These are phyloP conservation scores for Mortierella hygrophila DNA, from an alignment of 192 early-diverging fungal genomes.

Conservation along the genomic window DNA sequence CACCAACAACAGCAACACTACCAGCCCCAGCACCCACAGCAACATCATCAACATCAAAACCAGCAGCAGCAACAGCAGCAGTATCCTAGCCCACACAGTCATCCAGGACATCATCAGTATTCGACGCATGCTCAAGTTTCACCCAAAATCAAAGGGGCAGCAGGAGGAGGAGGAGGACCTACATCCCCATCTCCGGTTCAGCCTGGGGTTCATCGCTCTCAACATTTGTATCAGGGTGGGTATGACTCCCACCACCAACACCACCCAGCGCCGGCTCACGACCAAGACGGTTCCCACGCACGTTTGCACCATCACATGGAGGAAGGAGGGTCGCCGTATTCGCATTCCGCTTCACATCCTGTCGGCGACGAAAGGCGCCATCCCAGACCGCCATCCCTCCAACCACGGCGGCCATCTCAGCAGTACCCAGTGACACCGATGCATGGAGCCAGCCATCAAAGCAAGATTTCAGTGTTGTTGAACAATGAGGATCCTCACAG, in stretches of 20 bases:
- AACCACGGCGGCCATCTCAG: background rate
- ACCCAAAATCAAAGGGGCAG: background rate
- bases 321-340: background rate
- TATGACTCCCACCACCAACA: background rate
- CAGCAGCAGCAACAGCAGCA: constrained; percentile 16
- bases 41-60: constrained; percentile 18
- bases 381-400: constrained; percentile 1
- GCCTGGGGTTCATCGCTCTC: background rate
- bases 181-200: background rate
- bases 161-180: background rate
- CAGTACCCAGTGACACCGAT: background rate
- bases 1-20: constrained; percentile 27
- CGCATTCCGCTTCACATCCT: background rate
- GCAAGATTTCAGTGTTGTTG: constrained; percentile 1
- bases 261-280: background rate
- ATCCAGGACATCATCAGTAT: background rate
- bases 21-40: constrained; percentile 29
- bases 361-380: constrained; percentile 3
- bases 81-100: background rate
- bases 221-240: background rate
- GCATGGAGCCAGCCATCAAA: constrained; percentile 1
- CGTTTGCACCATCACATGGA: background rate
- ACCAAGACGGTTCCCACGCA: background rate
- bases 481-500: constrained; percentile 10
- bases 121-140: background rate